Base-by-base conservation (phyloP, 495 filamentous ascomycete genomes). In the Penicillium longicatenatum region DNA sequence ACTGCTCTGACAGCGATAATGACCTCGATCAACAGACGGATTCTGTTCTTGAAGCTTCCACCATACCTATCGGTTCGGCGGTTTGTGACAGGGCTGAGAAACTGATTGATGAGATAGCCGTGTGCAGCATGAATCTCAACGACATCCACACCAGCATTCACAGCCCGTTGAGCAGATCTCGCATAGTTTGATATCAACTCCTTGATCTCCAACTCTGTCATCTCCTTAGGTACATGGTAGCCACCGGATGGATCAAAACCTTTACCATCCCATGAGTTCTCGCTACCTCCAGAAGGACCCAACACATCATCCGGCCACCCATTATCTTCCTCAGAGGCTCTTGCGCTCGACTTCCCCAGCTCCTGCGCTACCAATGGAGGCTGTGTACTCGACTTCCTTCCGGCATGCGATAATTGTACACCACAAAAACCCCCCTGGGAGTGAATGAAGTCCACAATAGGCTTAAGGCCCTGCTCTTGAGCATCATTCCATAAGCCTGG, bases 351-450 rank as follows among this genome's bases (percentile, higher is more conserved):
- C 10, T 44, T 20, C 41, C 41, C 41, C 54, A 71, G 69, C 9
- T 89, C 58, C 39, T 58, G 60, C 10, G 58, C 64, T 17, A 67
- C 52, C 88, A 88, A 92, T 0, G 89, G 88, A 0, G 90, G 82
- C n/a, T 88, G 76, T 2, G 82, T 87, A 52, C 75, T 82, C 1
- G 86, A 86, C 68, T 93, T 93, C 17, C 90, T 75, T 1, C 90
- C 90, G 1, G 89, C 89, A 63, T 94, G 90, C 14, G 76, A 86
- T 7, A 93, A 67, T 72, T 94, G 90, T 55, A 93, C 84, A 41
- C 79, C 89, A 46, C 89, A 83, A 57, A 86, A 84, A 68, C 86
- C 84, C 61, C 76, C 75, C 70, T 92, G 90, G 57, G 76, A 80
- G 69, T 92, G 88, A 5, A 81, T 83, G 61, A 92, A 91, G 37